Conservation (phyloP, 163 green algal species). For the Botryococcus braunii region DNA sequence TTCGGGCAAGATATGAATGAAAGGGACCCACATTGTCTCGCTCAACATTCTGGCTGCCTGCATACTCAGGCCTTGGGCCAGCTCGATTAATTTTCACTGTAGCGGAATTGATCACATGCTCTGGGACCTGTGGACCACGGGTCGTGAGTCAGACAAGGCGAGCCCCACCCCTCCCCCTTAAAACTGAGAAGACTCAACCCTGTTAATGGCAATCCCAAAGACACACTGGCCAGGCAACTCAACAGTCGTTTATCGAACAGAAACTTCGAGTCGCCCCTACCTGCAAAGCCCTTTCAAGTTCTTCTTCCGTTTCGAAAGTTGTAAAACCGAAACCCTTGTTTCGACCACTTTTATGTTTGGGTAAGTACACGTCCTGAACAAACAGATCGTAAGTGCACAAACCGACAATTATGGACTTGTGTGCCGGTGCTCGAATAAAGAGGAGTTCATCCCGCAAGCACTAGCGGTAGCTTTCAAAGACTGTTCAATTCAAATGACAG, state of each 20-base stretch:
- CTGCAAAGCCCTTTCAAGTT: conserved; percentile 6
- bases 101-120: conserved; percentile 14
- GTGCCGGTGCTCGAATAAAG: no score
- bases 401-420: no score
- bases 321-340: conserved; percentile 31
- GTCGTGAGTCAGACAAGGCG: neutral
- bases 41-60: neutral
- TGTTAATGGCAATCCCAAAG: neutral
- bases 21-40: no score
- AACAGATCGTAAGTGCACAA: no score
- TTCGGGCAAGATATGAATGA: no score
- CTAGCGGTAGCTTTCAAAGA: neutral
- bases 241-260: neutral
- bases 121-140: neutral
- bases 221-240: neutral
- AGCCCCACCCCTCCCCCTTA: neutral
- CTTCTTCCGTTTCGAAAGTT: conserved; percentile 18
- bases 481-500: neutral
- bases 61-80: conserved; percentile 16
- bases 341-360: conserved; percentile 13
- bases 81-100: conserved; percentile 20
- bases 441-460: neutral
- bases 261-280: neutral
- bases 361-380: conserved; percentile 14
- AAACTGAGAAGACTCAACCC: neutral